These are phyloP conservation scores for Aspergillus cavernicola DNA, from an alignment of 495 filamentous ascomycete genomes.

Conservation along the genomic window DNA sequence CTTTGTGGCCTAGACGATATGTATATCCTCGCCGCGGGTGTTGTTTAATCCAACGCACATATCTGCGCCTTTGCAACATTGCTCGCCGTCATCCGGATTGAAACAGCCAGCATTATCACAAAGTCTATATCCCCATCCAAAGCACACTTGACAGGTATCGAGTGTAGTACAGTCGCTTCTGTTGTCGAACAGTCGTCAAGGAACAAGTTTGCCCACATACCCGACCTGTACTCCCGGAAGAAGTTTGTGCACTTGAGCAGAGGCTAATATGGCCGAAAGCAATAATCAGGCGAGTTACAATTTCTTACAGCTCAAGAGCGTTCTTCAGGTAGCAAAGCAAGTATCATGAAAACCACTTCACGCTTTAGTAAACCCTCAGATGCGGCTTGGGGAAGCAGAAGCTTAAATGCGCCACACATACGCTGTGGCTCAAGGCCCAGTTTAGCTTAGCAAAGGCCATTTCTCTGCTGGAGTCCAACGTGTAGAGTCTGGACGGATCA, in stretches of 20 bases:
- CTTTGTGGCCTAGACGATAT: no score
- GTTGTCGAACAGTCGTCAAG: not conserved
- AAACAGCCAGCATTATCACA: constrained; percentile 11
- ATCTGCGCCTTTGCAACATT: constrained; percentile 8
- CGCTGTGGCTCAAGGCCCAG: not conserved
- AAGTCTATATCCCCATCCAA: constrained; percentile 2
- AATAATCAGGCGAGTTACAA: not conserved
- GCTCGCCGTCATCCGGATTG: constrained; percentile 6
- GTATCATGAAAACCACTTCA: no score
- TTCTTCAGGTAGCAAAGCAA: no score
- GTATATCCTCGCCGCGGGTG: not conserved
- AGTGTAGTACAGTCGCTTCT: not conserved
- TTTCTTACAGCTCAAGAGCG: not conserved
- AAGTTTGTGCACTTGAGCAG: not conserved
- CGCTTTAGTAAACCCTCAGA: no score
- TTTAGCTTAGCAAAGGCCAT: not conserved
- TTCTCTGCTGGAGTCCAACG: not conserved
- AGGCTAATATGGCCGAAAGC: not conserved
- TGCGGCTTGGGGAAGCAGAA: not conserved
- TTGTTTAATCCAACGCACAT: constrained; percentile 5
- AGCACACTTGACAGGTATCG: constrained; percentile 10
- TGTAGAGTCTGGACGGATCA: no score
- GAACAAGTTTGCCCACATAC: not conserved
- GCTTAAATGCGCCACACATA: not conserved
- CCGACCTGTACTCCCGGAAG: not conserved